Evolutionary conservation across 352 stramenopile species (phyloP), one percentile per base, ranked within the genome.

Genomic region (Aphanomyces cochlioides): DNA sequence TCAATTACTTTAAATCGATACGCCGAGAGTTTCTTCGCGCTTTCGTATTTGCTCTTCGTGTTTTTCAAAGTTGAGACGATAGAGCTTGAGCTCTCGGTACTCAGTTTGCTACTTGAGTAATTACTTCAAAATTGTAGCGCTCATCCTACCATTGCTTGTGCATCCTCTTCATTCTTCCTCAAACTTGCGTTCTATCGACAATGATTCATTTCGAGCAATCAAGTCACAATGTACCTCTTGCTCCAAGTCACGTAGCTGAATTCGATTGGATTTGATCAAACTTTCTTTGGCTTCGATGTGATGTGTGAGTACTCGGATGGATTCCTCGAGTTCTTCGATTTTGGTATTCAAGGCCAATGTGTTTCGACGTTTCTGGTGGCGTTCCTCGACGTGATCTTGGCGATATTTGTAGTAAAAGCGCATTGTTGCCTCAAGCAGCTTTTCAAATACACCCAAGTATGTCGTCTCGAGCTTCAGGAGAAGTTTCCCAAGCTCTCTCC

Each of bases 381-480:
- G 79, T 58, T 88, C 78, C 5, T 69, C 75, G 17, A 79, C 82
- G 5, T 76, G 79, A 7, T 83, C 76, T 10, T 84, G 74, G 17
- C 89, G 81, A 56, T 90, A 92, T 8, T 78, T 79, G 81, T 83
- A 90, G 57, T 90, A 92, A 69, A 92, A 77, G 0, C 81, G 75
- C 56, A 92, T 19, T 3, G 84, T 88, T 43, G 89, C 76, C 69
- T 90, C 84, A n/a, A 90, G 59, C 39, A 92, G 72, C 69, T 88
- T 88, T 48, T 92, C 84, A 75, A 90, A 92, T 1, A 90, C 74
- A 50, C 86, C 87, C 47, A 92, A 66, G 57, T 92, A 92, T 57
- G 73, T 89, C 56, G 88, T 81, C 74, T 92, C 82, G 37, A 92
- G 88, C 4, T 81, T 83, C 47, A 92, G 81, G 8, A 92, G 70